Evolutionary conservation across 371 early-diverging fungal species (phyloP), one percentile per base, ranked within the genome.

Genomic region (Edhazardia aedis): DNA sequence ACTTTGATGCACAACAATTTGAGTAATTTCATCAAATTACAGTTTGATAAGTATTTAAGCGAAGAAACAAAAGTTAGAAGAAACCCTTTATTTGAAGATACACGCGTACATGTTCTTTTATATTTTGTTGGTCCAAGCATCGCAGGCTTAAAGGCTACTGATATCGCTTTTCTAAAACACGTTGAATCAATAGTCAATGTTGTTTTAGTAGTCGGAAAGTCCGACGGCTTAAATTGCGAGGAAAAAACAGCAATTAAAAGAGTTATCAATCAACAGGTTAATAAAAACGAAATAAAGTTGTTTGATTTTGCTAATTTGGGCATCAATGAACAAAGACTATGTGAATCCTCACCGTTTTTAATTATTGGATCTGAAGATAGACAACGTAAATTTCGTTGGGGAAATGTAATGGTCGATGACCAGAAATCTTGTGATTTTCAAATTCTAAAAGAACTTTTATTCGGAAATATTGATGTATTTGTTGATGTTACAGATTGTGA

Each of bases 11-110:
- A 69, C 18, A 47, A 55, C 4, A 56, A 43, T 22, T 67, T 72
- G 22, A 38, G 55, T 1, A 45, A 46, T 16, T 69, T 55, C 53
- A 64, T 72, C 12, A 55, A 52, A 46, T 44, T 51, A 1, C 58
- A 69, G 27, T 65, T 63, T 53, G 63, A 68, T 52, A 44, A 33
- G 23, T 66, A 52, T 57, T 55, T 72, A 33, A 44, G 42, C 21
- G 69, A 72, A 58, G 72, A 72, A 47, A 61, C 58, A 0, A 72
- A 68, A 53, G 63, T 68, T 23, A 47, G 63, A 47, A 62, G 72
- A 48, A 61, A 72, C 36, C 51, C 63, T 16, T 38, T 52, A n/a
- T 60, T 53, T 51, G 69, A 64, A 38, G 72, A 72, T 45, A 58
- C 52, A 46, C 36, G 72, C 38, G 58, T 72, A 4, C 67, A 72